Conservation (phyloP, 2,329 filamentous ascomycete genomes). For the Fusarium graminum region DNA sequence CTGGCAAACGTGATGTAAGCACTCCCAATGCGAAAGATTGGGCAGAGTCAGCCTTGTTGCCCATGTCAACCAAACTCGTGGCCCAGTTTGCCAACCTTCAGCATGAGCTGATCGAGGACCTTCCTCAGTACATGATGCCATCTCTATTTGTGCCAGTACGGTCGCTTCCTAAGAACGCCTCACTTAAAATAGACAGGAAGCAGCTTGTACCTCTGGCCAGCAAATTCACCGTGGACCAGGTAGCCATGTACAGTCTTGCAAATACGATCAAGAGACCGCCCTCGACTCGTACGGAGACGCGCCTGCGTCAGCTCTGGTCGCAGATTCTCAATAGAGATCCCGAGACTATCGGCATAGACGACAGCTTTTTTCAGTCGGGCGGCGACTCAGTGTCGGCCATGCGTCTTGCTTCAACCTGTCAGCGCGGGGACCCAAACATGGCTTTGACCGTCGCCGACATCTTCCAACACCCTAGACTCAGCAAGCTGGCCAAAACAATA, state of each 20-base stretch:
- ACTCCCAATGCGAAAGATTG: conserved; percentile 8
- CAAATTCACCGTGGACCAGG: conserved; percentile 11
- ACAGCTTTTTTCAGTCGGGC: conserved; percentile 10
- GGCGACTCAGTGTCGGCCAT: conserved; percentile 18
- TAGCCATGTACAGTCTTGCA: conserved; percentile 11
- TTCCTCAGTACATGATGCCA: conserved; percentile 18
- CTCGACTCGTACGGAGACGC: conserved; percentile 8
- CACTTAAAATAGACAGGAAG: conserved; percentile 15
- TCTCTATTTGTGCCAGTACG: conserved; percentile 15
- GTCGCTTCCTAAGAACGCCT: conserved; percentile 11
- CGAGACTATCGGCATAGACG: conserved; percentile 12
- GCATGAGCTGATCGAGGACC: conserved; percentile 8
- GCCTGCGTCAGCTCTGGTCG: conserved; percentile 13
- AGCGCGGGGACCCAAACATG: conserved; percentile 12
- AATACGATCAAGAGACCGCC: conserved; percentile 12
- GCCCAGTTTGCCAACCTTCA: conserved; percentile 14
- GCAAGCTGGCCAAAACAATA: conserved; percentile 13
- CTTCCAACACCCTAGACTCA: conserved; percentile 14
- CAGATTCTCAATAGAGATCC: conserved; percentile 5
- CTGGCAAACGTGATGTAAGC: conserved; percentile 4
- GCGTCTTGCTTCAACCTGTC: conserved; percentile 16
- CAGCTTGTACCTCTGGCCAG: conserved; percentile 9
- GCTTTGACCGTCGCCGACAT: conserved; percentile 14
- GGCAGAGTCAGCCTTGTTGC: conserved; percentile 9
- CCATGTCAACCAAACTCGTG: conserved; percentile 6